Conservation (phyloP, 371 early-diverging fungal species). For the Mortierella sp. region DNA sequence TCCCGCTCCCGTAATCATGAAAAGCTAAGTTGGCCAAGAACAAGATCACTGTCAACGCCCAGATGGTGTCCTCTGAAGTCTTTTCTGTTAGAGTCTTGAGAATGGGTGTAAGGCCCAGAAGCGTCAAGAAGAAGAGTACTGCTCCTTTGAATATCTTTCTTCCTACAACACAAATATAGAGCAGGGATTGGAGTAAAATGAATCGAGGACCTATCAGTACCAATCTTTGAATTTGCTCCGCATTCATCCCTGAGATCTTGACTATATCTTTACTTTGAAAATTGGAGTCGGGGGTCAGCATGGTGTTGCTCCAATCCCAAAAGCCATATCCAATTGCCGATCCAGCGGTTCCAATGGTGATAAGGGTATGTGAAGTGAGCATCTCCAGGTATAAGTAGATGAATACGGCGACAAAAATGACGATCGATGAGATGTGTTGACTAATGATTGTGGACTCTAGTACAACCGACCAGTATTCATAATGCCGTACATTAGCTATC, state of each 20-base stretch:
- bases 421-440: conserved; percentile 87
- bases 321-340: conserved; percentile 77
- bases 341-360: conserved; percentile 70
- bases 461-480: conserved; percentile 83
- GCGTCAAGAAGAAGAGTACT: conserved; percentile 80
- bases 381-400: conserved; percentile 74
- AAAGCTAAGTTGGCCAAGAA: conserved; percentile 90
- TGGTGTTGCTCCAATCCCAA: conserved; percentile 74
- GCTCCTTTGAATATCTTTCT: conserved; percentile 80
- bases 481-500: conserved; percentile 77
- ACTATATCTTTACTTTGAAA: conserved; percentile 64
- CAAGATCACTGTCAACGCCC: conserved; percentile 89
- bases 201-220: background rate
- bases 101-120: conserved; percentile 93
- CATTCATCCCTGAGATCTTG: background rate
- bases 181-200: background rate
- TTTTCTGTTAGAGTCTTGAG: conserved; percentile 93
- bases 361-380: conserved; percentile 72
- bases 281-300: conserved; percentile 62
- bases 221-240: background rate
- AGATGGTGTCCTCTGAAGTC: conserved; percentile 94
- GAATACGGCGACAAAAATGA: conserved; percentile 91
- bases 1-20: conserved; percentile 84
- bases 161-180: conserved; percentile 49
- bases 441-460: conserved; percentile 84